These are phyloP conservation scores for Boletellus emodensis DNA, from an alignment of 768 basidiomycete species.

Conservation along the genomic window DNA sequence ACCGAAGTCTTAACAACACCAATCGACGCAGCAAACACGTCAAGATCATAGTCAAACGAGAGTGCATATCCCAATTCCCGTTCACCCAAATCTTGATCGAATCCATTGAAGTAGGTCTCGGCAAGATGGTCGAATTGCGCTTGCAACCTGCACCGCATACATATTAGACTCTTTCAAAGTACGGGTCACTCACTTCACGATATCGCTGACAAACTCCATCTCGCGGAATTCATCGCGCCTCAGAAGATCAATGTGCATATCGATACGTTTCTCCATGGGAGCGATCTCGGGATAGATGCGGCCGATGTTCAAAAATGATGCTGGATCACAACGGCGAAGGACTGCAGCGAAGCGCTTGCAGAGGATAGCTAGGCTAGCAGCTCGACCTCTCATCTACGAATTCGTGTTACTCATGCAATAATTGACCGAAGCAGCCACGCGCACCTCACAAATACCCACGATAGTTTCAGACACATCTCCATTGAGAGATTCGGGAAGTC, in stretches of 20 bases:
- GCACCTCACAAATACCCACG: conserved; percentile 92
- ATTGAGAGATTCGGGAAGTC: conserved; percentile 81
- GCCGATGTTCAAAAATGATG: conserved; percentile 82
- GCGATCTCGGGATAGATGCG: conserved; percentile 80
- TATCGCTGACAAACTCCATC: conserved; percentile 88
- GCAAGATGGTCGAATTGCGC: conserved; percentile 91
- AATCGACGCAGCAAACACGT: conserved; percentile 90
- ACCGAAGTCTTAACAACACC: conserved; percentile 88
- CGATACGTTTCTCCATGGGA: conserved; percentile 86
- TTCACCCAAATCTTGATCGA: conserved; percentile 87
- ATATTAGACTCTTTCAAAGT: neutral
- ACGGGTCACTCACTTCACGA: conserved; percentile 67
- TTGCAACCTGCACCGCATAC: conserved; percentile 60
- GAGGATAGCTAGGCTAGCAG: conserved; percentile 74
- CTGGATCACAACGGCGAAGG: conserved; percentile 74
- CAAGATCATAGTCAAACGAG: conserved; percentile 86
- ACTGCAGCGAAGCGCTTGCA: conserved; percentile 90
- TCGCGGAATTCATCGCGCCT: conserved; percentile 89
- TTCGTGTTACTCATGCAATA: neutral
- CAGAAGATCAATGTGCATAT: conserved; percentile 84
- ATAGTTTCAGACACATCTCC: conserved; percentile 77
- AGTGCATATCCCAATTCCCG: conserved; percentile 79
- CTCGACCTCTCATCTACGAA: conserved; percentile 73
- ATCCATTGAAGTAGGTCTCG: conserved; percentile 78
- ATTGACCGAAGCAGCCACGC: conserved; percentile 13